These are phyloP conservation scores for Malus hybrid DNA, from an alignment of 331 rosid species.

Conservation along the genomic window DNA sequence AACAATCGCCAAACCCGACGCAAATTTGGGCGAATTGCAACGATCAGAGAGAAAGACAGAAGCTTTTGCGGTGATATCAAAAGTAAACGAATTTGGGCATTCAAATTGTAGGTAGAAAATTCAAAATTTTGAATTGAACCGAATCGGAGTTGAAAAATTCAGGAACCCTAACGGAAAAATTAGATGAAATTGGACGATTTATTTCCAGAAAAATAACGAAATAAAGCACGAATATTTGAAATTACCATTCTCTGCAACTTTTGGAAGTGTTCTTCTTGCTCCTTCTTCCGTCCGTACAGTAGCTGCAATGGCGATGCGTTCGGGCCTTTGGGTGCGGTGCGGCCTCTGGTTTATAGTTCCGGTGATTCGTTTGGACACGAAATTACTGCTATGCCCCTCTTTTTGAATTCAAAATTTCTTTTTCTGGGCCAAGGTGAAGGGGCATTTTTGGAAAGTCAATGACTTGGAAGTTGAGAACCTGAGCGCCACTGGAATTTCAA, in stretches of 20 bases:
- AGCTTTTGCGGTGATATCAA: background rate
- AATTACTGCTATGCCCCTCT: background rate
- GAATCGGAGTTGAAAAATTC: background rate
- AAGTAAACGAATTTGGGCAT: background rate
- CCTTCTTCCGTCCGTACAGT: background rate
- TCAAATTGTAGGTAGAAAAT: background rate
- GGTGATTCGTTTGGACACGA: background rate
- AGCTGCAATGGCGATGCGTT: background rate
- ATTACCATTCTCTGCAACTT: conserved; percentile 4
- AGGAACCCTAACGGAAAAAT: conserved; percentile 28
- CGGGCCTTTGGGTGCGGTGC: no score
- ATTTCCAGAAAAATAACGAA: background rate
- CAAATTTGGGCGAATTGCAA: background rate
- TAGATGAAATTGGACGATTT: background rate
- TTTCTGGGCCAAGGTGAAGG: background rate
- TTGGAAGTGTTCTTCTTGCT: background rate
- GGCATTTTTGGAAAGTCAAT: background rate
- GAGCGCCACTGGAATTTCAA: conserved; percentile 14
- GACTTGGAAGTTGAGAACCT: background rate
- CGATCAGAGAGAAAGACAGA: background rate
- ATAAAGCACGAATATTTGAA: background rate
- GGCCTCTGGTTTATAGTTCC: background rate
- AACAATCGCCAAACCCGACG: background rate
- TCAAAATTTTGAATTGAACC: background rate
- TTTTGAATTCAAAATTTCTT: background rate